Evolutionary conservation across 352 stramenopile species (phyloP).

Genomic region (Globisporangium canariense): DNA sequence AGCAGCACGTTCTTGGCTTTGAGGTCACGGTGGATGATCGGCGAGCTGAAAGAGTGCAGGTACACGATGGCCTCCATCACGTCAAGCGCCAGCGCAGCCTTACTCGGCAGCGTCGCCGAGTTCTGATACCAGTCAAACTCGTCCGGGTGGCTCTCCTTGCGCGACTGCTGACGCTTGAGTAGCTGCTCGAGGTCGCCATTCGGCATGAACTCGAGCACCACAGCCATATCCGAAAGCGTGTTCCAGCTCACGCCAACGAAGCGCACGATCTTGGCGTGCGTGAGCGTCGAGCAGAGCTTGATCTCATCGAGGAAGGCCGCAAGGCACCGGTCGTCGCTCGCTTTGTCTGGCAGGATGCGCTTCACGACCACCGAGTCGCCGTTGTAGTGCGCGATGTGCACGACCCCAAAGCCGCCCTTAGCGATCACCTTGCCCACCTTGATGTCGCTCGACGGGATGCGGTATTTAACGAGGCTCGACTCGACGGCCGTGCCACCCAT

Average conservation of each 20-base stretch:
- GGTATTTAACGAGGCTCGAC: conserved; percentile 69
- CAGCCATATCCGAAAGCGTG: conserved; percentile 80
- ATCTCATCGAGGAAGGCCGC: conserved; percentile 80
- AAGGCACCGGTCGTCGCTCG: conserved; percentile 65
- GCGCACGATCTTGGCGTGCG: conserved; percentile 74
- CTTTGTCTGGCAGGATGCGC: conserved; percentile 82
- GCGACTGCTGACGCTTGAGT: conserved; percentile 50
- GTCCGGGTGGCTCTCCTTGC: conserved; percentile 36
- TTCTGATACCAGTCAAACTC: conserved; percentile 74
- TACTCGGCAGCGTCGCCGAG: conserved; percentile 38
- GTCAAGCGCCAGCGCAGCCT: conserved; percentile 64
- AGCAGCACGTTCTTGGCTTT: conserved; percentile 81
- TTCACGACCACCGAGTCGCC: conserved; percentile 68
- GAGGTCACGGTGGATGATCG: conserved; percentile 79
- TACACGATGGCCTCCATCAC: conserved; percentile 79
- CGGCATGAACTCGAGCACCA: conserved; percentile 80
- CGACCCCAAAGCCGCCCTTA: conserved; percentile 71
- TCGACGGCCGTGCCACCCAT: conserved; percentile 55
- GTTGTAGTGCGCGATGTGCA: conserved; percentile 68
- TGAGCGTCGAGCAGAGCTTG: conserved; percentile 75
- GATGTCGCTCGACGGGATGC: conserved; percentile 63
- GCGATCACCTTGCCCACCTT: conserved; percentile 59
- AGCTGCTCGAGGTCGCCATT: conserved; percentile 73
- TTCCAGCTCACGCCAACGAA: conserved; percentile 86
- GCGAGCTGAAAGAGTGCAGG: conserved; percentile 77